Evolutionary conservation across 129 eudicot species (phyloP).

Genomic region (Lactuca saligna): DNA sequence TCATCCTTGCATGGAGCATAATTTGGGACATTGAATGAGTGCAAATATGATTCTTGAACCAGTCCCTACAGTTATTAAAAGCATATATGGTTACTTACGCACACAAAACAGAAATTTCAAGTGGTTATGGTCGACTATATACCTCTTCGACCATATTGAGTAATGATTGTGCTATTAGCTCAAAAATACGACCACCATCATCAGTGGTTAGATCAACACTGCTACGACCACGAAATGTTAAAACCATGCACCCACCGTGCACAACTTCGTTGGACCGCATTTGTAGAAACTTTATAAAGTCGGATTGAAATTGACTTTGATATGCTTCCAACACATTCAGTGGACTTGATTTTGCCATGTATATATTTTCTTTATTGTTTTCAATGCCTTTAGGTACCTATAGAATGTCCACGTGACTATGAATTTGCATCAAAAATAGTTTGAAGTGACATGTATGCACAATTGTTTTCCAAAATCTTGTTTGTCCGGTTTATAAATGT

Average conservation of each 20-base stretch:
- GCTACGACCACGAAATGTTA: slow-evolving; percentile 24
- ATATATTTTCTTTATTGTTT: no score
- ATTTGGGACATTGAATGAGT: slow-evolving; percentile 38
- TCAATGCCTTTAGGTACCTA: no score
- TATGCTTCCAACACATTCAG: no score
- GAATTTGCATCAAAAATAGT: no score
- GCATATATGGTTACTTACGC: not conserved
- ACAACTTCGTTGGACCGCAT: no score
- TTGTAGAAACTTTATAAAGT: no score
- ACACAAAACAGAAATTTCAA: not conserved
- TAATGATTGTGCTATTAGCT: slow-evolving; percentile 31
- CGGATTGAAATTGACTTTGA: no score
- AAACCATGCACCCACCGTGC: slow-evolving; percentile 34
- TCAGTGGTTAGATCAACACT: slow-evolving; percentile 19
- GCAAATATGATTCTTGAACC: slow-evolving; percentile 23
- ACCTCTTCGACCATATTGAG: slow-evolving; percentile 24
- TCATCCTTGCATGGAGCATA: slow-evolving; percentile 37
- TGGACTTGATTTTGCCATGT: no score
- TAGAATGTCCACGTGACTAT: no score
- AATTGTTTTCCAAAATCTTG: no score
- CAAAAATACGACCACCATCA: not conserved
- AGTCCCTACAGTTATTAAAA: slow-evolving; percentile 33
- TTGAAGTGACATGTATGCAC: no score
- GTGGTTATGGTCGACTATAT: not conserved
- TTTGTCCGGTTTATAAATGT: no score